Base-by-base conservation (phyloP, 306 rosid species). In the Elaeagnus macrophylla region DNA sequence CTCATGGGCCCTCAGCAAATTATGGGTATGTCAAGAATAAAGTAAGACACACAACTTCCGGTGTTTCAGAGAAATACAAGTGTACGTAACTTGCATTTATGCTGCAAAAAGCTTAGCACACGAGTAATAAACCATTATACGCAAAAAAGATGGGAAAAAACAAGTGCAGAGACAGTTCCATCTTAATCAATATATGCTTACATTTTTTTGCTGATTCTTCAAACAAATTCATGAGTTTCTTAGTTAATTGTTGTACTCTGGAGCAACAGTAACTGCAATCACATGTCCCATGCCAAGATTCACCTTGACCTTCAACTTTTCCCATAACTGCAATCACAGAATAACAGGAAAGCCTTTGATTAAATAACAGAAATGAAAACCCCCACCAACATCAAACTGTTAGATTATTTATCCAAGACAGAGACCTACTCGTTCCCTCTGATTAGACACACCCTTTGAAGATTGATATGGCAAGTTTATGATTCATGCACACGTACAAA, bases 261-360 rank as follows among this genome's bases (percentile, higher is more conserved):
- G 83, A 57, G 89, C 76, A 65, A 88, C 89, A 7, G 90, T 84
- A 38, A 88, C 87, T 1, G 96, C 94, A 46, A 94, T 88, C 47
- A 88, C 94, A 51, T 88, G 96, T n/a, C 17, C 96, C 96, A 67
- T 88, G 96, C 94, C 96, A 88, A 20, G 83, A 84, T 59, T 88
- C 96, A 56, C 96, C 96, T 79, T 84, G 96, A 49, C 96, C 96
- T 66, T 88, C 96, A 48, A 84, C 96, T 62, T 88, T 88, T 54
- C 96, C 96, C 96, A 88, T 88, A 60, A 88, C 96, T 88, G 69
- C 74, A 81, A 60, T 16, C n/a, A 41, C 10, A 44, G 7, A 10
- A 39, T 1, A 49, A 50, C 3, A 56, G 51, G 25, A 54, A 9
- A 45, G 37, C 53, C 35, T 5, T 9, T 43, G 40, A 35, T 1